Conservation (phyloP, 441 rosid genomes). For the Gossypium gossypioides region DNA sequence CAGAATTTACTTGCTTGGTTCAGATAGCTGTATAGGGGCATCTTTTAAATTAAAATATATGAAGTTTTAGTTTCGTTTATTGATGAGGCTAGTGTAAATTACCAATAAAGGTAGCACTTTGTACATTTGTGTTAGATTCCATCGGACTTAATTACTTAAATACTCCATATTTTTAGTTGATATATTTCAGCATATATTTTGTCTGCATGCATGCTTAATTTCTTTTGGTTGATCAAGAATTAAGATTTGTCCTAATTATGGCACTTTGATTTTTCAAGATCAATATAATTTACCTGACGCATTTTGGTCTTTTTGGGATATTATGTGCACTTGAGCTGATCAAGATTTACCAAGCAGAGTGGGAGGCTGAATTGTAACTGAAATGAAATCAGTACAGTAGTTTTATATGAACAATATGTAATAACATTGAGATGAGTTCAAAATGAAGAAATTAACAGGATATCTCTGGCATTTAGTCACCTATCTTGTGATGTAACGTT, state of each 20-base stretch:
- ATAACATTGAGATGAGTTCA: background rate
- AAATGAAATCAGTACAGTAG: background rate
- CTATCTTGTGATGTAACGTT: constrained; percentile 18
- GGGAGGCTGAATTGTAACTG: background rate
- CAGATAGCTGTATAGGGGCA: background rate
- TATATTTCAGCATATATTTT: constrained; percentile 8
- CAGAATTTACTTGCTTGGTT: background rate
- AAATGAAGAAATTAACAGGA: background rate
- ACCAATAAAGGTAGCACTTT: background rate
- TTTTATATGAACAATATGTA: background rate
- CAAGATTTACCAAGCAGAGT: background rate
- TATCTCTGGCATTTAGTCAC: constrained; percentile 1
- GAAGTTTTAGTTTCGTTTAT: background rate
- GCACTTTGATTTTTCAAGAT: background rate
- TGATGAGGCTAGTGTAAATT: background rate
- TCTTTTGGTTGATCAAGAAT: constrained; percentile 5
- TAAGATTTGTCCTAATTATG: background rate
- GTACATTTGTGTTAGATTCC: background rate
- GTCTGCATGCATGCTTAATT: background rate
- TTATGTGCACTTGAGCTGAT: background rate
- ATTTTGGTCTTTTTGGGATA: background rate
- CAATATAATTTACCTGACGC: background rate
- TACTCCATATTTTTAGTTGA: background rate
- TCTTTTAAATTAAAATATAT: background rate
- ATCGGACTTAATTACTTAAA: background rate